phyloP scores from a whole-genome alignment of 2,329 filamentous ascomycete species.

The Tolypocladium sp. region DNA sequence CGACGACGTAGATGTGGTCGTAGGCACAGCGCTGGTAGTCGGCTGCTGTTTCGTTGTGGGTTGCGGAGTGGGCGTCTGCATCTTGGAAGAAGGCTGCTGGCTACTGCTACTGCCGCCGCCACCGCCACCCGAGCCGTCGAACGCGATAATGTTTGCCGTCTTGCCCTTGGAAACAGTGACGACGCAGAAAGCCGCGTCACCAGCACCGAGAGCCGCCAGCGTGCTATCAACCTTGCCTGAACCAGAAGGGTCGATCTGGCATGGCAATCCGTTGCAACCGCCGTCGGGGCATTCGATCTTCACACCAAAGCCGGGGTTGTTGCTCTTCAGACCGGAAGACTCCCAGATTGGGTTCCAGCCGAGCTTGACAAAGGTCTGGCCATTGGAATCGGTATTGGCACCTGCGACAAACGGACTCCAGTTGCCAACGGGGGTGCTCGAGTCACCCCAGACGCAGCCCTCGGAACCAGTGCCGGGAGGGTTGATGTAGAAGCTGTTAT shows the following conservation, averaged over 20 bases:
- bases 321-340: conserved; percentile 55
- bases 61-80: not conserved
- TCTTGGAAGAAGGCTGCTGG: conserved; percentile 6
- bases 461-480: conserved; percentile 55
- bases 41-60: not conserved
- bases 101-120: conserved; percentile 9
- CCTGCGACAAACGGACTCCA: conserved; percentile 72
- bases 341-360: conserved; percentile 65
- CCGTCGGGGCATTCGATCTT: conserved; percentile 59
- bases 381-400: conserved; percentile 56
- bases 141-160: conserved; percentile 59
- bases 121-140: conserved; percentile 32
- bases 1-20: not conserved
- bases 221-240: conserved; percentile 52
- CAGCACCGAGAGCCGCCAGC: conserved; percentile 49
- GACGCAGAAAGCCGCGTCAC: conserved; percentile 63
- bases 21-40: not conserved
- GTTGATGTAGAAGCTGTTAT: conserved; percentile 66
- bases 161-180: conserved; percentile 62
- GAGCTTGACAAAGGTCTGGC: conserved; percentile 65
- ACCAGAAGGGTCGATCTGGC: conserved; percentile 54
- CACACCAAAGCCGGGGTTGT: conserved; percentile 54
- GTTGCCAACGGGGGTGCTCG: conserved; percentile 56
- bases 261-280: conserved; percentile 65
- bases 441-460: conserved; percentile 65